These are phyloP conservation scores for Nemania sp. DNA, from an alignment of 2,329 filamentous ascomycete species.

Conservation along the genomic window DNA sequence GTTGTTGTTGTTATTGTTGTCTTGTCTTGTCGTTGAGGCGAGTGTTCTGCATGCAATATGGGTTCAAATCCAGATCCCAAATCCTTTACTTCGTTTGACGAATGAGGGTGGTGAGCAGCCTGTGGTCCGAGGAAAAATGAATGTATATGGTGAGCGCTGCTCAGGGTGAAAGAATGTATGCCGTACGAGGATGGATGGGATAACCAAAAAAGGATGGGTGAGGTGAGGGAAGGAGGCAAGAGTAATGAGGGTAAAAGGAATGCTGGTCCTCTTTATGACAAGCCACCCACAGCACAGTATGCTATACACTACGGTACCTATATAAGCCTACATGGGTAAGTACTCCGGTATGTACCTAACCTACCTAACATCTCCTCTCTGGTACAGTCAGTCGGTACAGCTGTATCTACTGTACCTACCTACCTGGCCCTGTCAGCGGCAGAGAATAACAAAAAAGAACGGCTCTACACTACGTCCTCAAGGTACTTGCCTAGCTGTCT, in stretches of 20 bases:
- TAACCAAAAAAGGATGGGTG: constrained; percentile 29
- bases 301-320: neutral
- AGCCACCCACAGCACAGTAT: constrained; percentile 4
- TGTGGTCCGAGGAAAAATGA: constrained; percentile 44
- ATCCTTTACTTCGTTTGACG: constrained; percentile 35
- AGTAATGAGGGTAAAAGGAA: constrained; percentile 19
- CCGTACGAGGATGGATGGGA: constrained; percentile 27
- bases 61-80: constrained; percentile 5
- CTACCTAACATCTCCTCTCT: no score
- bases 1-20: neutral
- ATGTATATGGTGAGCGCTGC: constrained; percentile 54
- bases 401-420: no score
- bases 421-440: constrained; percentile 5
- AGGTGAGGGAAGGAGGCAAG: constrained; percentile 25
- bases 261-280: constrained; percentile 40
- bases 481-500: neutral
- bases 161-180: constrained; percentile 50
- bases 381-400: no score
- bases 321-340: neutral
- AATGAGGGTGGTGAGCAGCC: constrained; percentile 49
- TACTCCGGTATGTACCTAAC: neutral
- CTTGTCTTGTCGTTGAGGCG: constrained; percentile 4
- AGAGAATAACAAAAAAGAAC: constrained; percentile 12
- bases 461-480: neutral
- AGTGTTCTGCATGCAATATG: constrained; percentile 5